Base-by-base conservation (phyloP, 2,329 filamentous ascomycete species). In the Aspergillus bombycis region DNA sequence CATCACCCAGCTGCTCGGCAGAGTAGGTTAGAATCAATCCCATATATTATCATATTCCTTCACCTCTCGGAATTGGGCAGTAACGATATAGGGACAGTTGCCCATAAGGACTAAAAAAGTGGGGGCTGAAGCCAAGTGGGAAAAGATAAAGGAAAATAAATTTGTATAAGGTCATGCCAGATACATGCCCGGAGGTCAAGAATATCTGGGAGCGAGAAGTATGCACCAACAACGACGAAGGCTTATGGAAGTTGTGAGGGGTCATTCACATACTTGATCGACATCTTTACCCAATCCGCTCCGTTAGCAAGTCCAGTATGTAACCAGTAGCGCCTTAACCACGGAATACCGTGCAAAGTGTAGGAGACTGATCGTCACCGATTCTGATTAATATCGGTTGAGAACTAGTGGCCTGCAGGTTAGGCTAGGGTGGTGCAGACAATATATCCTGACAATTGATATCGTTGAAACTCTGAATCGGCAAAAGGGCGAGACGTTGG, bases 1-100 rank as follows among this genome's bases (percentile, higher is more conserved):
- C 94, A 97, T 97, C 53, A 97, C 94, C 94, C 94, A 97, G 77
- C 89, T 92, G 76, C 65, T 48, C 23, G 26, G 21, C 16, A 36
- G 26, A 34, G 38, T 58, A 53, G 36, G 11, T 52, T 38, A 57
- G 19, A 41, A 34, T 21, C 23, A 43, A 36, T 55, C 10, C 5
- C n/a, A 56, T 36, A 48, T 28, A 21, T 6, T 34, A 34, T 53
- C 28, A 19, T 26, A 21, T 23, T 55, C 26, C 16, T 52, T 52
- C 28, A 0, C 16, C 30, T 11, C 28, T 21, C 26, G 0, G 12
- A 30, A n/a, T n/a, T 19, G 19, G 30, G 28, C 21, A 52, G 28
- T 9, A n/a, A 23, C 14, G 48, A 32, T 34, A 34, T 21, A 52
- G 26, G 16, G n/a, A 11, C n/a, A 32, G n/a, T 41, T 32, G 26